Conservation (phyloP, 163 green algal species). For the Smithsoniella earleae region DNA sequence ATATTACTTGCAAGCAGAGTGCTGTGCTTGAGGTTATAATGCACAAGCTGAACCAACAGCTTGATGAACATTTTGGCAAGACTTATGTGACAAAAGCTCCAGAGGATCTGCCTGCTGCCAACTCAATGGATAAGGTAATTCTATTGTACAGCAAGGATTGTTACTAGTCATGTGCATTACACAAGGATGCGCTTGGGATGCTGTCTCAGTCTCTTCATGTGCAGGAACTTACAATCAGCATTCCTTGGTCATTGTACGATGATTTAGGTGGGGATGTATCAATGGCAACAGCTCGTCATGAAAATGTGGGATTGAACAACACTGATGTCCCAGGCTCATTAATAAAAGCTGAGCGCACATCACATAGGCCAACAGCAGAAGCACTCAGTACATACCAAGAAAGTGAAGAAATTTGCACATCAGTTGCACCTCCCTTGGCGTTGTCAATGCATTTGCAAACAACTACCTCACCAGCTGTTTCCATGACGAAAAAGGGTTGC, state of each 20-base stretch:
- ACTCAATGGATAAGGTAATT: neutral
- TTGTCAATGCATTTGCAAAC: too few relatives aligned
- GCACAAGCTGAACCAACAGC: constrained; percentile 18
- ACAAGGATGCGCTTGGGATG: neutral
- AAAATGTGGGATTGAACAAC: too few relatives aligned
- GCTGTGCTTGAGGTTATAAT: constrained; percentile 25
- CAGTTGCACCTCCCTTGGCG: too few relatives aligned
- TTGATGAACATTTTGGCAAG: constrained; percentile 13
- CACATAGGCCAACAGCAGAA: too few relatives aligned
- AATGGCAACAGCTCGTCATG: neutral
- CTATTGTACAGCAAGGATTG: neutral
- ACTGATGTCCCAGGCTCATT: too few relatives aligned
- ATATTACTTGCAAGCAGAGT: neutral
- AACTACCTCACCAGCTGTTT: too few relatives aligned
- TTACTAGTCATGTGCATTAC: neutral
- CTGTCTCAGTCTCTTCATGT: neutral
- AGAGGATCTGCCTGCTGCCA: neutral
- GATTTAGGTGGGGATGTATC: neutral
- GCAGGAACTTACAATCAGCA: neutral
- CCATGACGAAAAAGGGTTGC: too few relatives aligned
- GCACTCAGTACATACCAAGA: too few relatives aligned
- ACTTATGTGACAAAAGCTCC: neutral
- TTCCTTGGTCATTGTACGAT: neutral
- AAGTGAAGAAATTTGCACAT: too few relatives aligned
- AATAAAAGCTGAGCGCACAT: too few relatives aligned